Evolutionary conservation across 2,329 filamentous ascomycete genomes (phyloP), one percentile per base, ranked within the genome.

Genomic region (Biscogniauxia marginata): DNA sequence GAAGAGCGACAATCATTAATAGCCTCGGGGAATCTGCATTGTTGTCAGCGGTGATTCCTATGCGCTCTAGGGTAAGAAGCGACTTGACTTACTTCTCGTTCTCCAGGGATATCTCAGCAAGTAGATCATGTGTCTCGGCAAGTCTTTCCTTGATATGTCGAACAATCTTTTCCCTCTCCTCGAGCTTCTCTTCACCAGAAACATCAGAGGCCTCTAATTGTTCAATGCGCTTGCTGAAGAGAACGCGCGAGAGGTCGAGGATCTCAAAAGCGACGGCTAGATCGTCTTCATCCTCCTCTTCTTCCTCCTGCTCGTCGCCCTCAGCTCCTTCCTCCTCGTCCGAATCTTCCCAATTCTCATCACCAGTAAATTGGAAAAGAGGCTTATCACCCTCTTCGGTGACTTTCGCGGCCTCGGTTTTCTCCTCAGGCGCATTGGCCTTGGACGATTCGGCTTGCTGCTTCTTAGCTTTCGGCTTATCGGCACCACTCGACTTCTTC

Each of bases 51-150:
- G 61, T 53, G 52, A 34, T n/a, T 18, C 46, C 30, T n/a, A 25
- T 44, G 23, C 11, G n/a, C 9, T 16, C 55, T 50, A 49, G n/a
- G 56, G 57, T 30, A n/a, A 30, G 39, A 52, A 48, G 43, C 50
- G 46, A 60, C 73, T 57, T 75, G 46, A 60, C 73, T 57, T 75
- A 86, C 77, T 89, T 87, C 75, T 98, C 95, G 65, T 95, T 96
- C 76, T 99, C 95, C 23, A 99, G 80, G n/a, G 90, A 96, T 60
- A 99, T 97, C 74, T 99, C 95, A 8, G 93, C 90, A 60, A 98
- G 89, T 54, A 96, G 83, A 71, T 97, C 93, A 71, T 97, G 91
- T 7, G 91, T 96, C 70, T 99, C 95, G 58, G 91, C 91, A 30
- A 98, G 83, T 55, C 91, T 86, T 74, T 96, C 91, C 74, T 92